Evolutionary conservation across 2,329 filamentous ascomycete species (phyloP).

Genomic region (Ilyonectria robusta): DNA sequence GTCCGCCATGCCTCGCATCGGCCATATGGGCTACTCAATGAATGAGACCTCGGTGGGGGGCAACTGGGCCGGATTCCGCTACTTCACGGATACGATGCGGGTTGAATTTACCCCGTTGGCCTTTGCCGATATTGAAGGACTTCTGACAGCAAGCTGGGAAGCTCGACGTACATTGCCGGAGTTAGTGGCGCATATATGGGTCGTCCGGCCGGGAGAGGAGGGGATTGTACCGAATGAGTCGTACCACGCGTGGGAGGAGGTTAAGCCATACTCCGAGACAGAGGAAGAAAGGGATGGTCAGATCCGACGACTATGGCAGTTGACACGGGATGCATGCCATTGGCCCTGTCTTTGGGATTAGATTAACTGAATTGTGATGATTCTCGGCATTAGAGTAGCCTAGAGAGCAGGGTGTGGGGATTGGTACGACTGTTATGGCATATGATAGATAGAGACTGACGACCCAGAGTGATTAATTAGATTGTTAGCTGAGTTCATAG

Average conservation of each 20-base stretch:
- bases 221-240: background rate
- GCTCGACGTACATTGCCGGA: background rate
- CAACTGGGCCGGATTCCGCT: slow-evolving; percentile 40
- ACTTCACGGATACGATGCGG: slow-evolving; percentile 7
- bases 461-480: too few relatives aligned
- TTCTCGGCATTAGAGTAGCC: too few relatives aligned
- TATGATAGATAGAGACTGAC: too few relatives aligned
- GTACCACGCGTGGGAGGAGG: slow-evolving; percentile 29
- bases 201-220: slow-evolving; percentile 22
- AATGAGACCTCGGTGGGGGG: background rate
- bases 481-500: too few relatives aligned
- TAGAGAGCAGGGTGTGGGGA: too few relatives aligned
- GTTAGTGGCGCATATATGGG: slow-evolving; percentile 29
- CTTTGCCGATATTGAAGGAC: slow-evolving; percentile 21
- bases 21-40: slow-evolving; percentile 8
- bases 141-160: slow-evolving; percentile 2
- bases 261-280: background rate
- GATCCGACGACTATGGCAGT: too few relatives aligned
- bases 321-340: too few relatives aligned
- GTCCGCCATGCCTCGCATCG: background rate
- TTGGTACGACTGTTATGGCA: too few relatives aligned
- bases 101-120: slow-evolving; percentile 31
- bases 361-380: too few relatives aligned
- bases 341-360: too few relatives aligned
- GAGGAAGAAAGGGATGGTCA: too few relatives aligned